Base-by-base conservation (phyloP, 192 early-diverging fungal genomes). In the Podila epigama region DNA sequence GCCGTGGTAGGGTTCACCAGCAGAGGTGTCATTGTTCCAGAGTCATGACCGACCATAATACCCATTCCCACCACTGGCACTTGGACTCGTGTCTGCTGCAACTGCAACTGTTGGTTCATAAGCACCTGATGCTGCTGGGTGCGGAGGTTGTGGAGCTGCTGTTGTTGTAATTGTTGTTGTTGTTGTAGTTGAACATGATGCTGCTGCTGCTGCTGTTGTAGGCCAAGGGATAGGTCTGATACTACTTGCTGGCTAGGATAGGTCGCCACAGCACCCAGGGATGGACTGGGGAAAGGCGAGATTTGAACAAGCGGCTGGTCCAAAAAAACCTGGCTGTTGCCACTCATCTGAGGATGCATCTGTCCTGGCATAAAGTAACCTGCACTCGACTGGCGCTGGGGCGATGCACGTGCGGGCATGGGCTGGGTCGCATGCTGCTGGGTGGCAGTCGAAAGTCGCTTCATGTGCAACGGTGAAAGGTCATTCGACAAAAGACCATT, bases 121-220 rank as follows among this genome's bases (percentile, higher is more conserved):
- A 54, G 16, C 25, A 54, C 27, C 2, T 54, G 52, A 8, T 54
- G 52, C 29, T 54, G 52, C 13, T 54, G 52, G 52, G 29, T 27
- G 22, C 52, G 52, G 52, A 54, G 22, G 11, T 54, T n/a, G n/a
- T n/a, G n/a, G n/a, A n/a, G 52, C 16, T 54, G 52, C 25, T 29
- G 22, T 54, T 54, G 52, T 13, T 54, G 25, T 28, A 54, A 29
- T n/a, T 70, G 68, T 25, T 62, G 60, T 36, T 61, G 60, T 0
- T 36, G 68, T 11, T 70, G 68, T 13, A 57, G 68, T 20, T 70
- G 68, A 40, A 69, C 55, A 22, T 69, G 67, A 28, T 60, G 58
- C 22, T 69, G 67, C 0, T 61, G 27, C 48, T 71, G 69, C 22
- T 71, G 69, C 39, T 71, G 54, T 37, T 72, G 70, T 51, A 72